Conservation (phyloP, 2,329 filamentous ascomycete species). For the Penicillium griseofulvum region DNA sequence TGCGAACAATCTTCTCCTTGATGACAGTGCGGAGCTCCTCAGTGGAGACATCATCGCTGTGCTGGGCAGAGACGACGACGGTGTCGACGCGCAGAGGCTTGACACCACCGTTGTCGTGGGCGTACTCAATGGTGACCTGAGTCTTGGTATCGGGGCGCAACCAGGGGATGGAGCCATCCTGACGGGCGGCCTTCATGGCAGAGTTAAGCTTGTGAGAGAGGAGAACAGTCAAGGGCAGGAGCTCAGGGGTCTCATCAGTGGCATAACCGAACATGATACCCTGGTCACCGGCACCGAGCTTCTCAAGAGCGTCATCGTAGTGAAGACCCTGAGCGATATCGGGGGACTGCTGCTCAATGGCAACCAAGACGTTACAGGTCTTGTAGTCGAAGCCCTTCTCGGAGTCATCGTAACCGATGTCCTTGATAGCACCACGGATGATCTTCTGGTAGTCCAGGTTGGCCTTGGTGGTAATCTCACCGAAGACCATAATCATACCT, state of each 20-base stretch:
- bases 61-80: slow-evolving; percentile 93
- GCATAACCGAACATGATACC: slow-evolving; percentile 99
- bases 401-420: slow-evolving; percentile 97
- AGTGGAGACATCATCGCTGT: slow-evolving; percentile 81
- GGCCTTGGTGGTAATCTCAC: slow-evolving; percentile 97
- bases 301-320: slow-evolving; percentile 95
- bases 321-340: slow-evolving; percentile 99
- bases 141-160: slow-evolving; percentile 99
- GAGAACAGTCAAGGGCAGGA: slow-evolving; percentile 89
- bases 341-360: slow-evolving; percentile 98
- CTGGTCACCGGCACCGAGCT: slow-evolving; percentile 98
- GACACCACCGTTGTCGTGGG: slow-evolving; percentile 88
- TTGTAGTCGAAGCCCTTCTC: slow-evolving; percentile 99
- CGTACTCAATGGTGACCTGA: slow-evolving; percentile 98
- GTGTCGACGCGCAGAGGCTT: slow-evolving; percentile 91
- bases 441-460: slow-evolving; percentile 96
- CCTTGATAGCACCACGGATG: slow-evolving; percentile 91
- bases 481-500: slow-evolving; percentile 94
- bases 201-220: slow-evolving; percentile 96
- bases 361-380: slow-evolving; percentile 96
- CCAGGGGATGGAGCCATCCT: slow-evolving; percentile 86
- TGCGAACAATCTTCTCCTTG: slow-evolving; percentile 94
- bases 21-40: slow-evolving; percentile 93
- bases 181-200: slow-evolving; percentile 86
- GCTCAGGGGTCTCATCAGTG: slow-evolving; percentile 97